Evolutionary conservation across 2,329 filamentous ascomycete species (phyloP).

Genomic region (Aspergillus neotritici): DNA sequence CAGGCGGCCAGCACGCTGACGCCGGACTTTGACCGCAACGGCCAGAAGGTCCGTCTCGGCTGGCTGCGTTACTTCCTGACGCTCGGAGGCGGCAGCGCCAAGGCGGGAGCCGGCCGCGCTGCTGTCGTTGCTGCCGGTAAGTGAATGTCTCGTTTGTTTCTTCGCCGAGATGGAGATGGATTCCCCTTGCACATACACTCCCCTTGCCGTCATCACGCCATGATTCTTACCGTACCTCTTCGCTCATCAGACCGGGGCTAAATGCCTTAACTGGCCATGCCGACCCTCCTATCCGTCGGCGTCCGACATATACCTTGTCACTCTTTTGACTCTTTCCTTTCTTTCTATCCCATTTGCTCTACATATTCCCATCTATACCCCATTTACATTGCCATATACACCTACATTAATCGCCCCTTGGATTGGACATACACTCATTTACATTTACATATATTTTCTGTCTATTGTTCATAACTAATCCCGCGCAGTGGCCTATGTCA

Average conservation of each 20-base stretch:
- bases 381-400: neutral
- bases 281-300: neutral
- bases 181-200: too few species aligned
- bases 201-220: neutral
- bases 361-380: neutral
- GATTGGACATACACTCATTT: conserved; percentile 2
- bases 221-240: conserved; percentile 6
- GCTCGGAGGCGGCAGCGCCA: conserved; percentile 37
- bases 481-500: conserved; percentile 27
- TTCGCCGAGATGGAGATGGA: neutral
- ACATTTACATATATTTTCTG: neutral
- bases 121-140: conserved; percentile 36
- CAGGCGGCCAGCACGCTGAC: conserved; percentile 46
- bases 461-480: too few species aligned
- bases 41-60: conserved; percentile 37
- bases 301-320: neutral
- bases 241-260: conserved; percentile 4
- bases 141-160: conserved; percentile 20
- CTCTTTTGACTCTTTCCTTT: neutral
- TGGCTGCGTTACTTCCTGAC: conserved; percentile 38
- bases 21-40: conserved; percentile 58
- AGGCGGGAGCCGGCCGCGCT: conserved; percentile 32
- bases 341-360: neutral
- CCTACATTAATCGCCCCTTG: neutral
- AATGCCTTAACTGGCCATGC: neutral